Conservation (phyloP, 225 moss, liverwort and hornwort species). For the Rhytidiadelphus loreus region DNA sequence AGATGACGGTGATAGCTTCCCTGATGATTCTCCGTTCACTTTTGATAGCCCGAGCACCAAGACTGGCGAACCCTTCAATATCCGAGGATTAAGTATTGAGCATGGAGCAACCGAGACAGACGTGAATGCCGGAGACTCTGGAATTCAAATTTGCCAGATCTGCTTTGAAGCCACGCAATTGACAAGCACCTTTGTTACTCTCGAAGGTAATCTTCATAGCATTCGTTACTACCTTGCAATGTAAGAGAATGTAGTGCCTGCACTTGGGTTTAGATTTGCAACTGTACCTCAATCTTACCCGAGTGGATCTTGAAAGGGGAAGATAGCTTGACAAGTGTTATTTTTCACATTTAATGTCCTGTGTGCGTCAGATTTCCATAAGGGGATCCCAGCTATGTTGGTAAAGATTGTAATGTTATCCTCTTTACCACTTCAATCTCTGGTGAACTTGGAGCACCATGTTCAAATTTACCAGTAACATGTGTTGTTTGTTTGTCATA, state of each 20-base stretch:
- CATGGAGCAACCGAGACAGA: neutral
- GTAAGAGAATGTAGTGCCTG: neutral
- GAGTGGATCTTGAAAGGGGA: neutral
- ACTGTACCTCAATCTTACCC: neutral
- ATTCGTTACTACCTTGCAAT: neutral
- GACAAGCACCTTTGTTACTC: slow-evolving; percentile 7
- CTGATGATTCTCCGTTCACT: neutral
- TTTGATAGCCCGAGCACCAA: neutral
- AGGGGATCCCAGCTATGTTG: neutral
- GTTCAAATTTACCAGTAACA: neutral
- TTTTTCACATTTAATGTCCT: neutral
- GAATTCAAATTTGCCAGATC: slow-evolving; percentile 5
- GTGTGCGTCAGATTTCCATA: neutral
- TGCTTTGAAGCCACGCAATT: slow-evolving; percentile 19
- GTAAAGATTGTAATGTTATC: neutral
- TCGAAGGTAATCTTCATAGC: slow-evolving; percentile 7
- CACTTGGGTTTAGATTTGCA: neutral
- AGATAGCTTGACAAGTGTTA: neutral
- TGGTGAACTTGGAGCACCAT: neutral
- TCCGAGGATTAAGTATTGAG: neutral
- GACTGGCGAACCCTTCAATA: neutral
- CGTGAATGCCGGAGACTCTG: neutral
- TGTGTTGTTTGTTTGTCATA: neutral
- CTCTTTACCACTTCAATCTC: neutral
- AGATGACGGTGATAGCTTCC: neutral